These are phyloP conservation scores for Entamoeba histolytica DNA, from an alignment of 208 protist genomes.

Conservation along the genomic window DNA sequence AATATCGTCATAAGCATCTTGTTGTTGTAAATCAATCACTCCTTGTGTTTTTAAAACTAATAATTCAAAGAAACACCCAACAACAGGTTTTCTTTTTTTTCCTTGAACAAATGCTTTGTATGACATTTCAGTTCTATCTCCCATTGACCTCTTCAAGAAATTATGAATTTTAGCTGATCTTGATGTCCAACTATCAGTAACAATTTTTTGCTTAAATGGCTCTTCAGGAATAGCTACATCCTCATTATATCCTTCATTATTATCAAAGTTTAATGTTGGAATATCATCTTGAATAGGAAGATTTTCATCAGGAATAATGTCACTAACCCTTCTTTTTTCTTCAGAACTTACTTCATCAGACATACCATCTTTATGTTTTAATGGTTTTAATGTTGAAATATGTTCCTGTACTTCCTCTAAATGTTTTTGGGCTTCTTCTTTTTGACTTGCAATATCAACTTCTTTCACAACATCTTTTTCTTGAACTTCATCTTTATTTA, in stretches of 20 bases:
- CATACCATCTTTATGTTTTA: neutral
- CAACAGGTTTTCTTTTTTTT: constrained; percentile 20
- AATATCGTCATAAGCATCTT: constrained; percentile 30
- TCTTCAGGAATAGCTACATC: constrained; percentile 15
- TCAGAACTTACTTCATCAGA: neutral
- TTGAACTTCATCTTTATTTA: neutral
- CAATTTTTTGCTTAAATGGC: constrained; percentile 18
- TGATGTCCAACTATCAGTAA: constrained; percentile 8
- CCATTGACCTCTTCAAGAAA: neutral
- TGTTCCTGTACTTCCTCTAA: neutral
- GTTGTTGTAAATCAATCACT: constrained; percentile 30
- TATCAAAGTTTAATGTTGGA: neutral
- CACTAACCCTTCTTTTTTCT: neutral
- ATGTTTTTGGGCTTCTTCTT: neutral
- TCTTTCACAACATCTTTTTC: neutral
- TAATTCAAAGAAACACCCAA: constrained; percentile 38
- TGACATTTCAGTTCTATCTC: neutral
- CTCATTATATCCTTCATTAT: constrained; percentile 1
- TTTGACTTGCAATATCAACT: neutral
- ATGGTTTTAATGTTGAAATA: no score
- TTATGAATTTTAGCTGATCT: neutral
- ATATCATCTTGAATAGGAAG: neutral
- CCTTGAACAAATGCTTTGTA: neutral
- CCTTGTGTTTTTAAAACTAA: constrained; percentile 36
- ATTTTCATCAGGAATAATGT: neutral